A percentile compares a stretch with the other conserved stretches of the same genome.
These are phyloP conservation scores for Chrysoporthe austroafricana DNA, from an alignment of 2,329 filamentous ascomycete genomes.

Conservation along the genomic window DNA sequence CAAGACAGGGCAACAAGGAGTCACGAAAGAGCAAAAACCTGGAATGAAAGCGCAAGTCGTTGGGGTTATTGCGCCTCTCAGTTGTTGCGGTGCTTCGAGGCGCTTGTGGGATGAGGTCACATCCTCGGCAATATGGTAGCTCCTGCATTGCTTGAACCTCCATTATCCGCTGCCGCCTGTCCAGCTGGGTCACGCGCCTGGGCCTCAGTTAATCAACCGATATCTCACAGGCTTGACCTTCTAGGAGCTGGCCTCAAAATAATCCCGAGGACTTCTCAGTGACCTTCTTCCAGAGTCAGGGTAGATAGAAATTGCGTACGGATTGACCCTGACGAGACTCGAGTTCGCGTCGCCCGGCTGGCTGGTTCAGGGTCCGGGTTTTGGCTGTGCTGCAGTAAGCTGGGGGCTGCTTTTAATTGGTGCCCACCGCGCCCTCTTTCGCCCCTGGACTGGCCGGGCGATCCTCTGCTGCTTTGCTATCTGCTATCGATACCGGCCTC, in stretches of 20 bases:
- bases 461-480: no score
- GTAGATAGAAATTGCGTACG: neutral
- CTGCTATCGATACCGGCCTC: slow-evolving; percentile 11
- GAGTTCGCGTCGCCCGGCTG: neutral
- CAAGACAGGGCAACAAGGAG: neutral
- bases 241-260: neutral
- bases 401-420: neutral
- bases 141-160: slow-evolving; percentile 17
- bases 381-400: neutral
- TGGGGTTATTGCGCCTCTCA: neutral
- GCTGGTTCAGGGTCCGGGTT: neutral
- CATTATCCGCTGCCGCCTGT: slow-evolving; percentile 20
- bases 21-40: neutral
- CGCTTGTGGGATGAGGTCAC: slow-evolving; percentile 18
- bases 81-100: neutral
- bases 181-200: neutral
- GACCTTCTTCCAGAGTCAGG: neutral
- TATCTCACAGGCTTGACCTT: neutral
- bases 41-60: neutral
- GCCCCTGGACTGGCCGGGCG: neutral
- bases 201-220: neutral
- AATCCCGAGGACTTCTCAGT: neutral
- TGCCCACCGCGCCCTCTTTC: neutral
- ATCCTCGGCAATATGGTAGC: slow-evolving; percentile 25
- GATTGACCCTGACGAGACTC: neutral